Base-by-base conservation (phyloP, 2,329 filamentous ascomycete species). In the Colletotrichum sp. region DNA sequence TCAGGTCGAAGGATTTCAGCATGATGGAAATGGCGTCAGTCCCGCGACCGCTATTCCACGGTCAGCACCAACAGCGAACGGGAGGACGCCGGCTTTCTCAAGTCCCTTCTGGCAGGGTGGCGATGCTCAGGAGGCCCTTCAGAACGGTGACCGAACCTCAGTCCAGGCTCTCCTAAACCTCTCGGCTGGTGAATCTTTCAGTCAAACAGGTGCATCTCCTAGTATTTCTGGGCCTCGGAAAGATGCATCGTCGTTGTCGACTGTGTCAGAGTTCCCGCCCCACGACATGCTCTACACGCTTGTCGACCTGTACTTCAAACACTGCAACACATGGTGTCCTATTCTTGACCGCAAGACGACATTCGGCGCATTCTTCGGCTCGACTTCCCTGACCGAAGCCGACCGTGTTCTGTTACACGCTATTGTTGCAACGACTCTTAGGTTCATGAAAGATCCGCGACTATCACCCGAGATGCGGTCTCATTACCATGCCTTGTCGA, bases 271-370 rank as follows among this genome's bases (percentile, higher is more conserved):
- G 69, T 87, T 92, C 2, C 91, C 91, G 4, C 90, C 91, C 0
- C 91, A 92, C 77, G 91, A 92, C 77, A 85, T 92, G 15, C 82
- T 92, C 5, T 92, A 92, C 76, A 89, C 88, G 4, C 83, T 93
- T 3, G 90, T 91, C 18, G 90, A 92, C 76, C 84, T 92, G 9
- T 93, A 91, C 82, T 92, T 93, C 84, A 92, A 91, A 79, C 90
- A 93, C 80, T 90, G 91, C 80, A 92, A 92, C 78, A 90, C 91
- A 0, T 93, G 91, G 91, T 87, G 86, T 66, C 86, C 86, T 0
- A 87, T 88, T 15, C 83, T 88, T 13, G 86, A 88, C 59, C 83
- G 86, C 9, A 87, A 87, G 71, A 85, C 86, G 0, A 87, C 85
- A 16, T 84, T 87, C 79, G 79, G 82, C 3, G 81, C 79, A 24